Percentiles rank a stretch among this genome's conserved stretches.
Conservation (phyloP, 2,329 filamentous ascomycete genomes). For the Cladophialophora psammophila region DNA sequence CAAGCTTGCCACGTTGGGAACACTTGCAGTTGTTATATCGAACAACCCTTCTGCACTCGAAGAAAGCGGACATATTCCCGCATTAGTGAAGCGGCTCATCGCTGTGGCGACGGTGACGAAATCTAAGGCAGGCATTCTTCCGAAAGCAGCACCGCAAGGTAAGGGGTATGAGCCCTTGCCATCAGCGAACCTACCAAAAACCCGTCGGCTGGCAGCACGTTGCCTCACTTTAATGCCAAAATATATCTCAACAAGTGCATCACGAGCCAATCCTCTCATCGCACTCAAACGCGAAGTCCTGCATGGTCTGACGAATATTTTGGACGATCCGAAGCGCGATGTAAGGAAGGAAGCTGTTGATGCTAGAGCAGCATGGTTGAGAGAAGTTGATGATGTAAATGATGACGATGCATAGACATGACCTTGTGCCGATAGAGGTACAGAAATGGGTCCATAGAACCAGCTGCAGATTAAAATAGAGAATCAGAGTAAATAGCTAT, state of each 20-base stretch:
- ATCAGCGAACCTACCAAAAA: conserved; percentile 41
- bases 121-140: conserved; percentile 32
- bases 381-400: conserved; percentile 61
- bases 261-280: conserved; percentile 54
- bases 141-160: conserved; percentile 8
- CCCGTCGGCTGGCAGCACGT: conserved; percentile 36
- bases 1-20: conserved; percentile 67
- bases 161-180: conserved; percentile 26
- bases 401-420: conserved; percentile 54
- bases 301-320: conserved; percentile 59
- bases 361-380: conserved; percentile 67
- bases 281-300: conserved; percentile 65
- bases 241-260: conserved; percentile 45
- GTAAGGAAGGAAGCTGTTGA: conserved; percentile 69
- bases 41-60: conserved; percentile 62
- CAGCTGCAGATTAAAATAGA: conserved; percentile 1
- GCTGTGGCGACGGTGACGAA: conserved; percentile 50
- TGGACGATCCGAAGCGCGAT: conserved; percentile 69
- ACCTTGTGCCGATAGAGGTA: neutral
- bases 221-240: conserved; percentile 40
- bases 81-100: conserved; percentile 64
- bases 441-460: neutral
- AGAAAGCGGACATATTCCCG: conserved; percentile 63
- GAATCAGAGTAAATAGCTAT: neutral
- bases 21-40: conserved; percentile 64